Percentiles rank a stretch among this genome's conserved stretches.
phyloP scores from a whole-genome alignment of 2,329 filamentous ascomycete species.

The Emmonsiellopsis sp. region DNA sequence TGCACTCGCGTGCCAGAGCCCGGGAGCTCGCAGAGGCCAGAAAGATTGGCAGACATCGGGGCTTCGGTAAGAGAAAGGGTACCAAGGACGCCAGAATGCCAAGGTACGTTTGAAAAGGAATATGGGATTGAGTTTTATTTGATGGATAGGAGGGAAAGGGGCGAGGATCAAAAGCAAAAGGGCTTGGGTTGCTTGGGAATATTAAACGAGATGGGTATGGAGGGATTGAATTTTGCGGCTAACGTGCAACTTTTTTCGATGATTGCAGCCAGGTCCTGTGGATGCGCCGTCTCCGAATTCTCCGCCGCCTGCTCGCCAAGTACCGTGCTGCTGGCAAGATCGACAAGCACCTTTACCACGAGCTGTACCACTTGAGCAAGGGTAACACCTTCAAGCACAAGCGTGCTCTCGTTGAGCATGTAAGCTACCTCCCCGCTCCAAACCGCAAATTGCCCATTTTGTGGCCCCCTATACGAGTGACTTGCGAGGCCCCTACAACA shows the following conservation, averaged over 20 bases:
- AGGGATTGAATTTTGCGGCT: not conserved
- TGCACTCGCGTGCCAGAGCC: slow-evolving; percentile 97
- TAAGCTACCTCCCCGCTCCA: slow-evolving; percentile 47
- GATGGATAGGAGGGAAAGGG: not conserved
- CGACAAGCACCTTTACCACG: slow-evolving; percentile 99
- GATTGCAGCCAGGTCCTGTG: slow-evolving; percentile 79
- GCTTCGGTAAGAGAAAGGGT: slow-evolving; percentile 99
- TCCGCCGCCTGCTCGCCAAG: slow-evolving; percentile 98
- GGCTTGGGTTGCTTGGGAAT: not conserved
- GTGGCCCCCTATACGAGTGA: no score
- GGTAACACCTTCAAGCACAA: slow-evolving; percentile 99
- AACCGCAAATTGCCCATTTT: not conserved
- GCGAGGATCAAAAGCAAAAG: not conserved
- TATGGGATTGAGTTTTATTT: not conserved
- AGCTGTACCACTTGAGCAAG: slow-evolving; percentile 99
- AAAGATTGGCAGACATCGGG: slow-evolving; percentile 93
- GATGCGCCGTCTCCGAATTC: slow-evolving; percentile 99
- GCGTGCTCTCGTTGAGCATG: slow-evolving; percentile 98
- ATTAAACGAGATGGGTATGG: not conserved
- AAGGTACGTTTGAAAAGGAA: slow-evolving; percentile 53
- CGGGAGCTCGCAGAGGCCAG: slow-evolving; percentile 90
- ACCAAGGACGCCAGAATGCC: slow-evolving; percentile 99
- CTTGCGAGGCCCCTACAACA: no score
- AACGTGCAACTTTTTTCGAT: slow-evolving; percentile 22
- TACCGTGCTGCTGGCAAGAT: slow-evolving; percentile 99